These are phyloP conservation scores for Penicillium sp. DNA, from an alignment of 2,329 filamentous ascomycete species.

Conservation along the genomic window DNA sequence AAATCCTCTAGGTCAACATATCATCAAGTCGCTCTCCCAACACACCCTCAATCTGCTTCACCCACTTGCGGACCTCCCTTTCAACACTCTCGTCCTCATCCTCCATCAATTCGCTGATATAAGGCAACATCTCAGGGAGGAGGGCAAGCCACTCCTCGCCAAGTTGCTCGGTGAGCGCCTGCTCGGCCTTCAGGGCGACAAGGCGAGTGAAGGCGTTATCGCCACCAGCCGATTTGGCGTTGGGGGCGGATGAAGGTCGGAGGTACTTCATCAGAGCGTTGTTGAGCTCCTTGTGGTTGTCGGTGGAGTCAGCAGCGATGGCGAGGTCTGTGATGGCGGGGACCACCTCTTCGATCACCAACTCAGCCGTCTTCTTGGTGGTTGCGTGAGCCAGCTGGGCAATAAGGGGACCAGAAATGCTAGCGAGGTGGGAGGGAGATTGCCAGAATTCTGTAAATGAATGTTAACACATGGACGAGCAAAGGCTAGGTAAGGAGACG, in stretches of 20 bases:
- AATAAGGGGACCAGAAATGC: slow-evolving; percentile 67
- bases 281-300: slow-evolving; percentile 91
- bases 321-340: slow-evolving; percentile 78
- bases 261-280: slow-evolving; percentile 72
- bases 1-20: slow-evolving; percentile 71
- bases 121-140: slow-evolving; percentile 92
- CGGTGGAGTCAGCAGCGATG: slow-evolving; percentile 74
- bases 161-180: slow-evolving; percentile 72
- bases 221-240: slow-evolving; percentile 31
- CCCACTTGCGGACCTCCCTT: slow-evolving; percentile 84
- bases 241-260: slow-evolving; percentile 51
- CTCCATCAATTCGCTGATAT: slow-evolving; percentile 92
- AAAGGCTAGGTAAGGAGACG: slow-evolving; percentile 5
- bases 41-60: slow-evolving; percentile 82
- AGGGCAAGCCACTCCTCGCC: slow-evolving; percentile 92
- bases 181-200: slow-evolving; percentile 78
- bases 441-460: slow-evolving; percentile 74
- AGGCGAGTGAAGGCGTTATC: slow-evolving; percentile 70
- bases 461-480: slow-evolving; percentile 8
- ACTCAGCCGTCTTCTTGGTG: slow-evolving; percentile 41
- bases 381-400: slow-evolving; percentile 58
- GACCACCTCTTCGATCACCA: slow-evolving; percentile 58
- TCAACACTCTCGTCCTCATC: slow-evolving; percentile 95
- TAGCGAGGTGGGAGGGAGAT: slow-evolving; percentile 78
- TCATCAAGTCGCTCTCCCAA: slow-evolving; percentile 86